A percentile compares a stretch with the other conserved stretches of the same genome.
phyloP scores from a whole-genome alignment of 179 eudicot species.

The Silene vulgaris region DNA sequence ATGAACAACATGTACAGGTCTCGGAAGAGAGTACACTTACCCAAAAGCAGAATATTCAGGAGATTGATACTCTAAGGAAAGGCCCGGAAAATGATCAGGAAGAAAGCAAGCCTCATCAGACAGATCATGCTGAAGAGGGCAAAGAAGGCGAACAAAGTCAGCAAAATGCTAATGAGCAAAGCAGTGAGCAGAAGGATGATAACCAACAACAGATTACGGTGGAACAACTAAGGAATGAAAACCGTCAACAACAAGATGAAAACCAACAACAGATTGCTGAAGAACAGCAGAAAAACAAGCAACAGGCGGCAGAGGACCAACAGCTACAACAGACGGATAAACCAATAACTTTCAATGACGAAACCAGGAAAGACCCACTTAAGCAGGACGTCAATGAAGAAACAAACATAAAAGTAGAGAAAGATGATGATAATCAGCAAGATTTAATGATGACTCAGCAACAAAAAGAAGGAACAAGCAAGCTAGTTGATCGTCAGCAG shows the following conservation, averaged over 20 bases:
- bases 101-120: too few species aligned
- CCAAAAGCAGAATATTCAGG: constrained; percentile 23
- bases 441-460: constrained; percentile 18
- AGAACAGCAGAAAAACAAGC: constrained; percentile 17
- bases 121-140: constrained; percentile 18
- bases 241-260: constrained; percentile 19
- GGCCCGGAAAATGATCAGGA: constrained; percentile 8
- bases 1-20: constrained; percentile 27
- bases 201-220: neutral
- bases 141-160: constrained; percentile 19
- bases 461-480: constrained; percentile 22
- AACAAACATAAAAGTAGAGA: constrained; percentile 25
- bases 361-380: constrained; percentile 29
- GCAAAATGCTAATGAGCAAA: constrained; percentile 10
- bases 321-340: constrained; percentile 29
- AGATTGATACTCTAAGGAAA: constrained; percentile 8
- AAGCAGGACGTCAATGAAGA: constrained; percentile 26
- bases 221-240: constrained; percentile 21
- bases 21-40: constrained; percentile 44
- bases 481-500: constrained; percentile 16
- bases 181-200: constrained; percentile 13
- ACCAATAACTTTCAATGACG: constrained; percentile 31
- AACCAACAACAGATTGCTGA: constrained; percentile 17
- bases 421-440: constrained; percentile 28
- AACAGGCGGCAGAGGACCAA: constrained; percentile 16